Evolutionary conservation across 148 eudicot genomes (phyloP), one percentile per base, ranked within the genome.

Genomic region (Chenopodium album): DNA sequence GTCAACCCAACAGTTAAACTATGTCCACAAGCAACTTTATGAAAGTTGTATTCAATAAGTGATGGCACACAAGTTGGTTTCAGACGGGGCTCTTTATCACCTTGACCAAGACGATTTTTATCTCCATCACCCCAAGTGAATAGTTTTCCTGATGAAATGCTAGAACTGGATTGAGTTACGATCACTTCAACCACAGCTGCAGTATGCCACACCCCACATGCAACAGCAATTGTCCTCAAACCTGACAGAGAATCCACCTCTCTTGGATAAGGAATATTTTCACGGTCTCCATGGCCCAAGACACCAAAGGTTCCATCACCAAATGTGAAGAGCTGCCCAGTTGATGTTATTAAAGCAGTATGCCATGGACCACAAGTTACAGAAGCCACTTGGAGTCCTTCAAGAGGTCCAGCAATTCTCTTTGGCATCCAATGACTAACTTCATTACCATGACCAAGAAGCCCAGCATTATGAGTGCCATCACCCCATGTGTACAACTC

Each of bases 101-200:
- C 98, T 83, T 96, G 98, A 32, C 99, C 99, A 72, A 96, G 94
- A 37, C 99, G 98, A 79, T 89, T 90, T 88, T 96, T 96, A 81
- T 96, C 99, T 26, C 99, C 99, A 28, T 96, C 99, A 9, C 99
- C 99, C 99, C 98, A 96, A 29, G 99, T 94, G 83, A 96, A 96
- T 71, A 96, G 80, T 76, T 96, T 96, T 41, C 98, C 98, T 41
- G 93, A 91, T 28, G 96, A 89, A 82, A 81, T 85, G 84, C 89
- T 88, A 19, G 97, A 76, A 81, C 89, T 92, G 65, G 98, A 88
- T 78, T 91, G 94, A 75, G 93, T 89, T 23, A 89, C 98, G 17
- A 92, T 96, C 71, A 96, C 95, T 83, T 94, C 99, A 79, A 96
- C 97, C 73, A 94, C 90, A 71, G 99, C 99, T 76, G 99, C 98